Conservation (phyloP, 345 rosid species). For the Pistacia vera region DNA sequence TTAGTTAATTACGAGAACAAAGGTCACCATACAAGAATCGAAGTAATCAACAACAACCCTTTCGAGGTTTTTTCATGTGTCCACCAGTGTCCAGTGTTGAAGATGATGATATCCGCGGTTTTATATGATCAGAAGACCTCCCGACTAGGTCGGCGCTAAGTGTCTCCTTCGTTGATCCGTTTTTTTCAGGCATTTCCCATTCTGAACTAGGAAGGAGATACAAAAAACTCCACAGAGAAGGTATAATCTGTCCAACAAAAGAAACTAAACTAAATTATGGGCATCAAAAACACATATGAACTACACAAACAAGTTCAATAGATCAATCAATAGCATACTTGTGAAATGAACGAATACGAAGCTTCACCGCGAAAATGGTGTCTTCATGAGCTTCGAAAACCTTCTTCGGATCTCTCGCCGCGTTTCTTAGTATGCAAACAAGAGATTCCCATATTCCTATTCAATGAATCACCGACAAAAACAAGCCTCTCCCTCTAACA, state of each 20-base stretch:
- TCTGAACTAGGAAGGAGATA: constrained; percentile 93
- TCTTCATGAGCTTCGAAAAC: constrained; percentile 79
- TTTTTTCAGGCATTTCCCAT: constrained; percentile 68
- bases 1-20: neutral
- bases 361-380: constrained; percentile 77
- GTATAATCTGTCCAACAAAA: constrained; percentile 53
- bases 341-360: constrained; percentile 79
- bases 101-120: constrained; percentile 72
- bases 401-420: constrained; percentile 62
- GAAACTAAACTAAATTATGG: constrained; percentile 5
- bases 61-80: constrained; percentile 93
- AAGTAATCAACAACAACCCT: constrained; percentile 48
- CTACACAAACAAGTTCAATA: neutral
- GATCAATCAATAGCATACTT: constrained; percentile 44
- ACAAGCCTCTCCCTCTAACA: constrained; percentile 84
- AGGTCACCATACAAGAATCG: too few species aligned
- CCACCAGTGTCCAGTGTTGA: constrained; percentile 99
- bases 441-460: constrained; percentile 97
- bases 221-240: constrained; percentile 82
- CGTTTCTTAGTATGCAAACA: constrained; percentile 74
- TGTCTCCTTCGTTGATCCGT: constrained; percentile 72
- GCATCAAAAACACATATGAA: neutral
- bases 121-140: constrained; percentile 70
- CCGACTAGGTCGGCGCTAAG: constrained; percentile 88
- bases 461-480: constrained; percentile 90